Evolutionary conservation across 129 eudicot species (phyloP), one percentile per base, ranked within the genome.

Genomic region (Tagetes patula): DNA sequence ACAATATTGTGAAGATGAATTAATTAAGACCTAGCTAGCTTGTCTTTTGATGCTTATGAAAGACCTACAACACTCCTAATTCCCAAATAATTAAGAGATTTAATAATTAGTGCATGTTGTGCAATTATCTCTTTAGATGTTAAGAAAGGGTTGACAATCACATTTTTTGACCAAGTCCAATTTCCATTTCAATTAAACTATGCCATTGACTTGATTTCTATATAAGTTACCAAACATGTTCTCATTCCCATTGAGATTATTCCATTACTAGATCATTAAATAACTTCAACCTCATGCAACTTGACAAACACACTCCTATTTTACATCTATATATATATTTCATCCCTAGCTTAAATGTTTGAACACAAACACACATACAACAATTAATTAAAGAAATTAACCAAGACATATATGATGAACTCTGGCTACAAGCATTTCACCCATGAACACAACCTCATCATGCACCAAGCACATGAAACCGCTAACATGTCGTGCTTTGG

Each of bases 371-470:
- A 69, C 54, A 45, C 6, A 69, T 27, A 68, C 61, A 36, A 38
- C 5, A 52, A 12, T 20, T 20, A 20, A 20, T 20, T 20, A 20
- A 20, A 20, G 27, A 20, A 20, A 20, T 20, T 20, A 20, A 20
- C 27, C 27, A 20, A 72, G 36, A 77, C 27, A 73, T 13, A 47
- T 37, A 80, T 74, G 72, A 80, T 74, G 83, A 73, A 73, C 40
- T 14, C 65, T n/a, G 71, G 68, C 10, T 20, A 60, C 80, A 80
- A 75, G 49, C 84, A 80, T 80, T 80, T 80, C 73, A 80, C 75
- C 80, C 80, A 80, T 65, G 65, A 49, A 5, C 84, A 80, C 66
- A 74, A 69, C 80, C 84, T 80, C 27, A 54, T 46, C 14, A 53
- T 68, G 61, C 67, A 74, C 73, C 76, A 74, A 37, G 30, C 72